Conservation (phyloP, 305 asterid genomes). For the Solanum aculeatissimum region DNA sequence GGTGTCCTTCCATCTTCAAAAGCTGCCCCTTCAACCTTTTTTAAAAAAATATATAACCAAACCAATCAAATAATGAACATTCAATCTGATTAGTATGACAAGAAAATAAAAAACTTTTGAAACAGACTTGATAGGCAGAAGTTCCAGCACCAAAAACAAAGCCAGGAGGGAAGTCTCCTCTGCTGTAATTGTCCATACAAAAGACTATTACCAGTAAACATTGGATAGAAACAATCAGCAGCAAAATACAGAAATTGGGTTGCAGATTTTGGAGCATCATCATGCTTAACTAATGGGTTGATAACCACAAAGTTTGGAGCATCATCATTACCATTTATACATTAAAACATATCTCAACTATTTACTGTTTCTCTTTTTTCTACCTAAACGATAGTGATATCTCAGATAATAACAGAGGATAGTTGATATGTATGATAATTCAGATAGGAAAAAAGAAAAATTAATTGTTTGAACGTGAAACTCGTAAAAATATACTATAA, state of each 20-base stretch:
- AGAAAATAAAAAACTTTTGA: background rate
- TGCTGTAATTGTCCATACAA: background rate
- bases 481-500: no score
- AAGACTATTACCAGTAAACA: background rate
- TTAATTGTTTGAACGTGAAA: no score
- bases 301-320: no score
- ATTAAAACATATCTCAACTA: no score
- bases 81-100: background rate
- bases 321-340: no score
- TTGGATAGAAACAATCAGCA: background rate
- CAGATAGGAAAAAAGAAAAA: no score
- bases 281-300: background rate
- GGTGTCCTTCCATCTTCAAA: conserved; percentile 47
- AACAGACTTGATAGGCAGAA: conserved; percentile 18
- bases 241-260: background rate
- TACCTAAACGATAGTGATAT: no score
- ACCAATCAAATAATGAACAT: background rate
- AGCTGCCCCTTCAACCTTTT: conserved; percentile 40
- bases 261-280: background rate
- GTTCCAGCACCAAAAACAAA: conserved; percentile 21
- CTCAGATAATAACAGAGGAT: no score
- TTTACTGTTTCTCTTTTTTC: no score
- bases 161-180: conserved; percentile 11
- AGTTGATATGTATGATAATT: no score
- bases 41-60: background rate